These are phyloP conservation scores for Tetrapisispora phaffii DNA, from an alignment of 805 yeast genomes.

Conservation along the genomic window DNA sequence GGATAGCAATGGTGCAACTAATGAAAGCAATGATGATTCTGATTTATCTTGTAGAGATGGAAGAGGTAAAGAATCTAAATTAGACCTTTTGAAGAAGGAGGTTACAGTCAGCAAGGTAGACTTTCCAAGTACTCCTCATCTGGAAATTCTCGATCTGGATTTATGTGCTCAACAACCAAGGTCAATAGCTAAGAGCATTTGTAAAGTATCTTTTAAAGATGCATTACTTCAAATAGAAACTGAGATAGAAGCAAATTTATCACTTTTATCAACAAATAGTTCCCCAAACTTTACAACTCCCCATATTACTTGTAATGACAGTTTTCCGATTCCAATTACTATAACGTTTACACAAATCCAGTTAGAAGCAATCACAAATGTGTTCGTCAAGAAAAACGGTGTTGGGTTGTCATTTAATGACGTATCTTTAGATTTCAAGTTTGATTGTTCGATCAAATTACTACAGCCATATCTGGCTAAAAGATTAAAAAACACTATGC, in stretches of 20 bases:
- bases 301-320: constrained; percentile 25
- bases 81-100: constrained; percentile 15
- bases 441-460: constrained; percentile 29
- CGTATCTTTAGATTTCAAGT: constrained; percentile 28
- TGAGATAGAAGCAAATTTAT: constrained; percentile 28
- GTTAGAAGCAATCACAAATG: constrained; percentile 29
- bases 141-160: constrained; percentile 28
- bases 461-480: constrained; percentile 28
- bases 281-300: constrained; percentile 27
- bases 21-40: not conserved
- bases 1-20: not conserved
- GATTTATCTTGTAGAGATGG: not conserved
- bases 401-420: constrained; percentile 31
- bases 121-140: constrained; percentile 24
- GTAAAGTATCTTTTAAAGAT: constrained; percentile 26
- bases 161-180: constrained; percentile 23
- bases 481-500: constrained; percentile 28
- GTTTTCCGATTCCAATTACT: constrained; percentile 28
- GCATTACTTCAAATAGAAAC: constrained; percentile 28
- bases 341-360: constrained; percentile 27
- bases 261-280: constrained; percentile 20
- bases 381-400: constrained; percentile 26
- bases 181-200: constrained; percentile 27
- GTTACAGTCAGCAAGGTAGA: constrained; percentile 24
- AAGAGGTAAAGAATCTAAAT: constrained; percentile 2